Evolutionary conservation across 2,329 filamentous ascomycete species (phyloP), one percentile per base, ranked within the genome.

Genomic region (Xylariaceae sp.): DNA sequence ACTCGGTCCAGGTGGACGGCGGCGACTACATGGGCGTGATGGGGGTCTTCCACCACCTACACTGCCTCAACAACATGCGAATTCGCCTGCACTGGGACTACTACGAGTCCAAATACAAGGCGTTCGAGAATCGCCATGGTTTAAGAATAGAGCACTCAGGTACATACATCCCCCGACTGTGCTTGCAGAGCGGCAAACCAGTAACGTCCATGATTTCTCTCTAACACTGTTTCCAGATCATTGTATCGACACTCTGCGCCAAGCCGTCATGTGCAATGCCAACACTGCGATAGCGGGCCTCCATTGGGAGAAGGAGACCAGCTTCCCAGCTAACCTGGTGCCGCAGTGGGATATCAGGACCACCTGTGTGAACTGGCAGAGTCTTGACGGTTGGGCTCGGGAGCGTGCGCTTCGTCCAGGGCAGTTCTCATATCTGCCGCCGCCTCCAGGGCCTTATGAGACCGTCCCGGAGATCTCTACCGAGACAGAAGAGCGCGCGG

Each of bases 181-280:
- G n/a, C n/a, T n/a, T n/a, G n/a, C n/a, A n/a, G n/a, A n/a, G n/a
- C n/a, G n/a, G n/a, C n/a, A n/a, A n/a, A n/a, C n/a, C n/a, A n/a
- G n/a, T n/a, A n/a, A n/a, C n/a, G n/a, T n/a, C n/a, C n/a, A n/a
- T n/a, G n/a, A n/a, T n/a, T n/a, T n/a, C n/a, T n/a, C n/a, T n/a
- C n/a, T n/a, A n/a, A n/a, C n/a, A n/a, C n/a, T n/a, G n/a, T n/a
- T 8, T 23, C 35, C 13, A 44, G 42, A 44, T 28, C 42, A 45
- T 28, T 45, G 42, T 22, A 45, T 45, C 32, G 36, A 40, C 14
- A 28, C 33, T 5, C 35, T 45, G 15, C 39, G 42, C 17, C 39
- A 45, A 24, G 36, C 40, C 3, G 26, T 43, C 1, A 45, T 45
- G 42, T 45, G 42, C 13, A 30, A 35, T 23, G 40, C 40, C 18